A percentile compares a stretch with the other conserved stretches of the same genome.
These are phyloP conservation scores for Penicillium steckii DNA, from an alignment of 495 filamentous ascomycete species.

Conservation along the genomic window DNA sequence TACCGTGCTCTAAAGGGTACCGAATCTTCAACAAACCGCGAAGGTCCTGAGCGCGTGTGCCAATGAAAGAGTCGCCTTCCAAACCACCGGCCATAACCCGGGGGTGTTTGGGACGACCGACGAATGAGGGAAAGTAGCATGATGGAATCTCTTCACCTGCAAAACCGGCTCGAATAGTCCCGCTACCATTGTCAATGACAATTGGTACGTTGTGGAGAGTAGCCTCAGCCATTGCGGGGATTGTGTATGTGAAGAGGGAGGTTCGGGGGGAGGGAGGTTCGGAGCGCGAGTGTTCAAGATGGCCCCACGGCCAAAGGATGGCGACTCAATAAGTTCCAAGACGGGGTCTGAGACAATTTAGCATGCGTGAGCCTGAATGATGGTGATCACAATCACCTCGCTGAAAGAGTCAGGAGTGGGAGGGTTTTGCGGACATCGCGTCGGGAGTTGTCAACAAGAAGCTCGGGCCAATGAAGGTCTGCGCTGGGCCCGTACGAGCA, in stretches of 20 bases:
- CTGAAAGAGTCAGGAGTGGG: slow-evolving; percentile 20
- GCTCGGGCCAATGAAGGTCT: slow-evolving; percentile 41
- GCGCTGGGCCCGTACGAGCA: neutral
- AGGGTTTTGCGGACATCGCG: slow-evolving; percentile 25
- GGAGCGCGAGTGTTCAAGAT: slow-evolving; percentile 27
- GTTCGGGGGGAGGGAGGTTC: slow-evolving; percentile 17
- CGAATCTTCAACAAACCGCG: slow-evolving; percentile 91
- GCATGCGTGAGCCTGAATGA: slow-evolving; percentile 9
- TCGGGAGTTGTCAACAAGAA: slow-evolving; percentile 41
- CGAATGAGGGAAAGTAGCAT: slow-evolving; percentile 97
- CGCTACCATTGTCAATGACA: slow-evolving; percentile 98
- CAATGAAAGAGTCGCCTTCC: slow-evolving; percentile 97
- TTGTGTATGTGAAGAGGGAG: slow-evolving; percentile 16
- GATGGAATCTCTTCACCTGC: slow-evolving; percentile 94
- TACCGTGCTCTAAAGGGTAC: slow-evolving; percentile 95
- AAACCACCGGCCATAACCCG: slow-evolving; percentile 92
- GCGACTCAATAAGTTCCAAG: slow-evolving; percentile 11
- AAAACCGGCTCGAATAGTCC: slow-evolving; percentile 95
- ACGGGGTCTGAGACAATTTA: slow-evolving; percentile 1
- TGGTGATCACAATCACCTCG: slow-evolving; percentile 12
- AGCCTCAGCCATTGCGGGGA: slow-evolving; percentile 66
- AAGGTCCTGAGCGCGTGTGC: slow-evolving; percentile 86
- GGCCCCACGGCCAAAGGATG: slow-evolving; percentile 39
- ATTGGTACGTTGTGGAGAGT: slow-evolving; percentile 95
- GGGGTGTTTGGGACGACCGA: slow-evolving; percentile 95